Evolutionary conservation across 768 basidiomycete species (phyloP), one percentile per base, ranked within the genome.

Genomic region (Boletus tomentosulus): DNA sequence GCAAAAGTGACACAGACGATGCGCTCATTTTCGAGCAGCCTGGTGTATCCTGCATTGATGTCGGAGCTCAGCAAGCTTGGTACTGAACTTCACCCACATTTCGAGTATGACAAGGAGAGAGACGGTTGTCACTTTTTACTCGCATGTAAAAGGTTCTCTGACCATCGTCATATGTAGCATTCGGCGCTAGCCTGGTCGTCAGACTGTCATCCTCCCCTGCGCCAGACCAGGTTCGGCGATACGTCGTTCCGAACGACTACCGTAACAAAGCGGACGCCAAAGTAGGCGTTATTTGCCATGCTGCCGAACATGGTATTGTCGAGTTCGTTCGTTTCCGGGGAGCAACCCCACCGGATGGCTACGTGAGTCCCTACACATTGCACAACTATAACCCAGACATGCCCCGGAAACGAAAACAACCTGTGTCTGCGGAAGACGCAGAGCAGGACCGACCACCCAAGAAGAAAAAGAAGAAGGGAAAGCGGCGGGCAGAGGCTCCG

Each of bases 261-360:
- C 73, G 78, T 39, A 78, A 71, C 28, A 84, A 82, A 59, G 71
- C 72, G 15, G 86, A 89, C 56, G 86, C 86, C 6, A 85, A 79
- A 64, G 70, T 75, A 15, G 85, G 82, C 13, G 85, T 79, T 11
- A 70, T 77, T 1, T 74, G 73, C 50, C 66, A 68, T 3, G 87
- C 85, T 3, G 79, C 76, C 15, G 71, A 82, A 56, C 66, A 77
- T 56, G 85, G 87, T 10, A 71, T 74, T 16, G 64, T 87, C 39
- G 84, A 87, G 55, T 76, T 84, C 43, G 63, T 87, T 24, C 78
- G 80, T n/a, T 83, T 80, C 61, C 73, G 66, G 25, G 83, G 83
- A 25, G 57, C 63, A 37, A 64, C 67, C 1, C 64, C 73, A 11
- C 78, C 81, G 1, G 60, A 69, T 25, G 76, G 70, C 13, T 79